Evolutionary conservation across 768 basidiomycete species (phyloP), one percentile per base, ranked within the genome.

Genomic region (Myochromella boudieri): DNA sequence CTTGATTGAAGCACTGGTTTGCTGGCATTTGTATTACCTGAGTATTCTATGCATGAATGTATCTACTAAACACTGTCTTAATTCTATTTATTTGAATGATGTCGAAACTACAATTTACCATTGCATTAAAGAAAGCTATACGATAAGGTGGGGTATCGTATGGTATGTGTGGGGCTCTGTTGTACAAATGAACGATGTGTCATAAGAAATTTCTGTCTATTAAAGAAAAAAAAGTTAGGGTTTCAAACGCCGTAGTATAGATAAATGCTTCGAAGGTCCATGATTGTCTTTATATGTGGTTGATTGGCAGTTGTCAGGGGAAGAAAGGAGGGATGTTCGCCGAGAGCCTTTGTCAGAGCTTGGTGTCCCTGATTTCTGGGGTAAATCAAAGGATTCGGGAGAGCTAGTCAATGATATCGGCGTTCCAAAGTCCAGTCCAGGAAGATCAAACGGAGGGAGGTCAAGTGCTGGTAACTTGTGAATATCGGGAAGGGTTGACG

Each of bases 191-290:
- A 34, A 34, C 34, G 31, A 42, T 28, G 29, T 22, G 21, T n/a
- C n/a, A n/a, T n/a, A 11, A 28, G 42, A 21, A 33, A 41, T 22
- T 14, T 48, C 36, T 51, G 47, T 27, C 38, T 28, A 46, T n/a
- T 39, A 28, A 44, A 40, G 36, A 45, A 48, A 51, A n/a, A 15
- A 52, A 20, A 48, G 18, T 55, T 47, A 60, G 45, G 58, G 53
- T 52, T 64, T 64, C 54, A 71, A 46, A 52, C 63, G 62, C 46
- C 66, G 66, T 46, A 71, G 55, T 58, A 71, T 62, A 22, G 70
- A 66, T 25, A 61, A 49, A 54, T 66, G 68, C 20, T 67, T 65
- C 42, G 64, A 60, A 48, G 49, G 49, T 37, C 53, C 54, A 44
- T 47, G 51, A 25, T n/a, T 44, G n/a, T 34, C n/a, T 10, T 60